Base-by-base conservation (phyloP, 129 eudicot species). In the Chrysanthemum seticuspe region DNA sequence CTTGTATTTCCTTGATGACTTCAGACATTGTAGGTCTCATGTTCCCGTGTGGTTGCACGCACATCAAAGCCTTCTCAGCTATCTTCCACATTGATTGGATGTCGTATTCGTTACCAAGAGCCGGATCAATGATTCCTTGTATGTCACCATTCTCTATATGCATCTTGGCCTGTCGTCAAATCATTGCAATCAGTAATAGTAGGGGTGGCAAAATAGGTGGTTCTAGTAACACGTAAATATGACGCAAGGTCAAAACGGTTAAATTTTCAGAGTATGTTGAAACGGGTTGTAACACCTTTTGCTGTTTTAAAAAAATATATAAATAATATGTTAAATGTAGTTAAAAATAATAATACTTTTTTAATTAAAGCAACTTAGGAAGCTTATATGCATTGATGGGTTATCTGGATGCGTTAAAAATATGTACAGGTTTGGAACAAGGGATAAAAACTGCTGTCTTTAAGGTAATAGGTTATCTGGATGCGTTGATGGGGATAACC, bases 31-130 rank as follows among this genome's bases (percentile, higher is more conserved):
- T 79, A 25, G 98, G 98, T 57, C 98, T 88, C 92, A 85, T 83
- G 83, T 74, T 74, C 51, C 96, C 97, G 10, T 94, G 98, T 16
- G 98, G 89, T 58, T 83, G 91, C 40, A 94, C 98, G 16, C 98
- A 94, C 96, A 87, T 87, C 61, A 94, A 64, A 4, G 97, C 98
- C 44, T 90, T 94, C 82, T 94, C 98, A 2, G 98, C 98, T 80
- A 94, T 94, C 72, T 94, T 94, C 98, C 98, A 94, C 97, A 94
- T 94, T 13, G 98, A 94, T 65, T 94, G 98, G 78, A 88, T 94
- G 79, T 90, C 97, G 18, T 94, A 94, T 13, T 87, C 96, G 19
- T 78, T 81, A 15, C 74, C 82, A 21, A 94, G 79, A 13, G 85
- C 67, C 7, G 91, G 97, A 74, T 93, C 98, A 1, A 93, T 93